These are phyloP conservation scores for Rhipidocladum racemiflorum DNA, from an alignment of 176 grass and related monocot species.

Conservation along the genomic window DNA sequence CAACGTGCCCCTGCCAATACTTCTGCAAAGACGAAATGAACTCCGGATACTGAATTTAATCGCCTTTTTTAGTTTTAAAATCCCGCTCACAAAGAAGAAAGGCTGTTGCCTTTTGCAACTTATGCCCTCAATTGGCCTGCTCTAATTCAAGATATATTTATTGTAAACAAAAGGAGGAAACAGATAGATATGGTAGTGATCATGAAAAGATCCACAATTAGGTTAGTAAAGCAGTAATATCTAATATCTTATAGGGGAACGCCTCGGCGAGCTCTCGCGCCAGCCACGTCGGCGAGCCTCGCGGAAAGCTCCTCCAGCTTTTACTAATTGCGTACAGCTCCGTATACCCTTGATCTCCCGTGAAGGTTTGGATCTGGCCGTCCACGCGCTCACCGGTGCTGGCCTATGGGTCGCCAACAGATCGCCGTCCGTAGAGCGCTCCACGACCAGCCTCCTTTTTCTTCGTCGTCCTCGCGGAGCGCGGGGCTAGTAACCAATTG, in stretches of 20 bases:
- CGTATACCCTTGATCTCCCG: too few relatives aligned
- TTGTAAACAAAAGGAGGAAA: background rate
- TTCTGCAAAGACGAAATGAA: background rate
- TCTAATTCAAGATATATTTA: background rate
- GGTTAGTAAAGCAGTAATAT: constrained; percentile 11
- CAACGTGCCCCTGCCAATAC: background rate
- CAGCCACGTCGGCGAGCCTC: too few relatives aligned
- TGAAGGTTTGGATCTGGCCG: too few relatives aligned
- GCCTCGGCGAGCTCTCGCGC: too few relatives aligned
- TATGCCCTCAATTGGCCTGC: background rate
- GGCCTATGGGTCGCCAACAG: too few relatives aligned
- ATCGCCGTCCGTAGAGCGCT: too few relatives aligned
- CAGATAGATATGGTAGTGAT: background rate
- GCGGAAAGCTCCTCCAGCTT: too few relatives aligned
- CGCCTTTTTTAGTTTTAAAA: background rate
- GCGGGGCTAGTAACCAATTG: background rate
- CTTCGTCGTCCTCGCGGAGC: too few relatives aligned
- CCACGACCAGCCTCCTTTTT: too few relatives aligned
- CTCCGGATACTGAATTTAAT: background rate
- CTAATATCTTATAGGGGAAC: too few relatives aligned
- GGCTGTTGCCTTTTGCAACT: constrained; percentile 11
- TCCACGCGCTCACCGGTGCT: too few relatives aligned
- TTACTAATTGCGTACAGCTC: too few relatives aligned
- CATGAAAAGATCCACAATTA: constrained; percentile 17
- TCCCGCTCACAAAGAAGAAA: constrained; percentile 15